Evolutionary conservation across 768 basidiomycete genomes (phyloP), one percentile per base, ranked within the genome.

Genomic region (Dacryopinax primogenitus): DNA sequence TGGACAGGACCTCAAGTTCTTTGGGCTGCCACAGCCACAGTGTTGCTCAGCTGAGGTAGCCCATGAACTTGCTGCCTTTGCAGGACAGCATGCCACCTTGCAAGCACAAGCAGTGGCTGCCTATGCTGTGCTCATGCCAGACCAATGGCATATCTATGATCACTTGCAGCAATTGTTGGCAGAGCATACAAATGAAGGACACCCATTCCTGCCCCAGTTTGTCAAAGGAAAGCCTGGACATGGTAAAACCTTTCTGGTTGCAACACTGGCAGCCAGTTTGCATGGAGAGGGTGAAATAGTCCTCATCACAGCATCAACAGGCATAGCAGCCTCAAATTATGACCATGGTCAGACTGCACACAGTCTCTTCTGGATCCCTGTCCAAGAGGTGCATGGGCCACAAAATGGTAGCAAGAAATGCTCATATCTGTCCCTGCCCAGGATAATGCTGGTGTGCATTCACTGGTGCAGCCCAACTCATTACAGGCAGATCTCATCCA

Each of bases 161-260:
- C 51, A 62, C 15, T 51, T 70, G 13, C 64, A 68, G 35, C 16
- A 65, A 33, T 69, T 70, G 15, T 67, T 72, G 4, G 12, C 9
- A 9, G 11, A 37, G 36, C 11, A 9, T 9, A 18, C 18, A 18
- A 18, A 37, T 37, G 36, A 18, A 37, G 11, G 36, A 18, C 36
- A 18, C 36, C 9, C 18, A 18, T 9, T 37, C 3, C 65, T 75
- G 0, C 69, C 65, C 37, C 66, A 70, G 7, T 78, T 78, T 64
- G 64, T 79, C 4, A 74, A 78, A 67, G 77, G 78, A 0, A 74
- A 76, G 64, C 78, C 78, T 1, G 78, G 78, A 0, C 66, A 76
- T 1, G 79, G 78, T 0, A 80, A 80, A 68, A 79, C 78, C 0
- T 77, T 72, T 34, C 35, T 78, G 0, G 65, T 76, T 0, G 73